Evolutionary conservation across 2,329 filamentous ascomycete species (phyloP).

Genomic region (Laburnicola sp.): DNA sequence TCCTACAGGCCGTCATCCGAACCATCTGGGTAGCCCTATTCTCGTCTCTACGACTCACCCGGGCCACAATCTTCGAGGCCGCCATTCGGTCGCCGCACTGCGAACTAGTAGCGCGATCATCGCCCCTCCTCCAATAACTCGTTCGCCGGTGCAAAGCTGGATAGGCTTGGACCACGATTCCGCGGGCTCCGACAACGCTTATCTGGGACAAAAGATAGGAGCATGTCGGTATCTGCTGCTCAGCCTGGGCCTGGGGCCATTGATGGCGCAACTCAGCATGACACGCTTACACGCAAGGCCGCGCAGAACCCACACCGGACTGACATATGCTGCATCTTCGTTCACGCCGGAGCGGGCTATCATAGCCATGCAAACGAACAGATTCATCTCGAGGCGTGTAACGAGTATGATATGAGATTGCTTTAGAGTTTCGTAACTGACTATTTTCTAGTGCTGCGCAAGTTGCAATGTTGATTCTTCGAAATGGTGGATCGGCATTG

Average conservation of each 20-base stretch:
- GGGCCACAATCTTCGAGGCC: not conserved
- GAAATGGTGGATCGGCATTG: slow-evolving; percentile 74
- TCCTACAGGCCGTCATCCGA: too few species aligned
- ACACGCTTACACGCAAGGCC: slow-evolving; percentile 44
- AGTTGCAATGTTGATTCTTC: slow-evolving; percentile 79
- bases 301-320: slow-evolving; percentile 44
- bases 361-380: slow-evolving; percentile 86
- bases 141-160: slow-evolving; percentile 18
- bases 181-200: slow-evolving; percentile 33
- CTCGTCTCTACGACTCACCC: not conserved
- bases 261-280: slow-evolving; percentile 28
- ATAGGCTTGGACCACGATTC: slow-evolving; percentile 28
- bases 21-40: not conserved
- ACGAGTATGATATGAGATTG: slow-evolving; percentile 66
- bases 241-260: slow-evolving; percentile 23
- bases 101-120: too few species aligned
- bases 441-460: slow-evolving; percentile 68
- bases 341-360: slow-evolving; percentile 93
- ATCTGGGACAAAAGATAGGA: slow-evolving; percentile 20
- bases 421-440: slow-evolving; percentile 13
- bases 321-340: slow-evolving; percentile 77
- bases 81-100: not conserved
- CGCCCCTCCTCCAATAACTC: not conserved
- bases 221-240: slow-evolving; percentile 29
- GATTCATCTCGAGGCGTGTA: slow-evolving; percentile 82